Percentiles rank a stretch among this genome's conserved stretches.
phyloP scores from a whole-genome alignment of 495 filamentous ascomycete species.

The Penicilliopsis zonata region DNA sequence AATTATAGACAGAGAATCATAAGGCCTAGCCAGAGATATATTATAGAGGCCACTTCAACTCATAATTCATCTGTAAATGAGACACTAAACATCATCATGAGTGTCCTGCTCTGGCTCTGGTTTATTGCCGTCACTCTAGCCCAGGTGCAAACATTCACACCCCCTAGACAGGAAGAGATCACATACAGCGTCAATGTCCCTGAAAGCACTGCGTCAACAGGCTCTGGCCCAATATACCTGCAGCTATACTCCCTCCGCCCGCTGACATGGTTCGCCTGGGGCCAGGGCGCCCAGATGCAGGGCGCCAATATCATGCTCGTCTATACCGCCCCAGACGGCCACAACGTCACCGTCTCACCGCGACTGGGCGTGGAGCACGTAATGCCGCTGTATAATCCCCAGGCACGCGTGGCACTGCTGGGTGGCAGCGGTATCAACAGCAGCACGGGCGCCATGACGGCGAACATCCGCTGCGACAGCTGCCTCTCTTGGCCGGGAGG shows the following conservation, averaged over 20 bases:
- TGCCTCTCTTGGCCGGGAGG: slow-evolving; percentile 46
- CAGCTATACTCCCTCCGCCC: slow-evolving; percentile 43
- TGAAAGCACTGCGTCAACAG: slow-evolving; percentile 5
- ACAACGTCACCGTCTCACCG: slow-evolving; percentile 51
- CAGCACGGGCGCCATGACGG: slow-evolving; percentile 39
- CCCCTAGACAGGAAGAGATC: slow-evolving; percentile 5
- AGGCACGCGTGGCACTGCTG: slow-evolving; percentile 40
- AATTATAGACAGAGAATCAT: too few relatives aligned
- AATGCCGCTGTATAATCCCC: slow-evolving; percentile 39
- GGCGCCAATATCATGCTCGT: slow-evolving; percentile 54
- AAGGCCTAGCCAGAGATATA: too few relatives aligned
- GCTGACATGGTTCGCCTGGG: slow-evolving; percentile 50
- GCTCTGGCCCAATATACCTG: slow-evolving; percentile 35
- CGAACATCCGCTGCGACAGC: slow-evolving; percentile 48
- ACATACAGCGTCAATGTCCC: slow-evolving; percentile 10
- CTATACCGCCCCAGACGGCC: slow-evolving; percentile 37
- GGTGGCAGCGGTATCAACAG: slow-evolving; percentile 48
- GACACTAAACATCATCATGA: too few relatives aligned
- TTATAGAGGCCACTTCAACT: too few relatives aligned
- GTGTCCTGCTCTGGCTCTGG: too few relatives aligned
- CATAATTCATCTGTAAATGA: too few relatives aligned
- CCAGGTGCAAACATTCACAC: slow-evolving; percentile 4
- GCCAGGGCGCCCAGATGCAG: slow-evolving; percentile 44
- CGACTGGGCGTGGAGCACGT: slow-evolving; percentile 40
- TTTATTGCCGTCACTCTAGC: too few relatives aligned